Evolutionary conservation across 768 basidiomycete species (phyloP), one percentile per base, ranked within the genome.

Genomic region (Flagelloscypha sp.): DNA sequence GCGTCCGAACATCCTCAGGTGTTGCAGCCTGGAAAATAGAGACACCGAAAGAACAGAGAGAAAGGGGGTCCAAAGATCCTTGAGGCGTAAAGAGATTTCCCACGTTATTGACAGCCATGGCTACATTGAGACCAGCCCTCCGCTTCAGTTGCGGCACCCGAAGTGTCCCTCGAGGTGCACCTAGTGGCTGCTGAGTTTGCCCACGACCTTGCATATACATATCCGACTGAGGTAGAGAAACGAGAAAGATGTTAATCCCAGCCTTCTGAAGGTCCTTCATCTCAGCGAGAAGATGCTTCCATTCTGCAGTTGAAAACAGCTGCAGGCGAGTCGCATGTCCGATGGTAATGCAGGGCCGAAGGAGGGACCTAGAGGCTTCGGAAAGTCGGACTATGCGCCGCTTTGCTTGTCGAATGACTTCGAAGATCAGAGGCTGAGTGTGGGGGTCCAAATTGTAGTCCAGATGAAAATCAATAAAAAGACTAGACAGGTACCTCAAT

Each of bases 71-170:
- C 28, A 73, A 49, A 18, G 66, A 68, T 34, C 79, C 79, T 56
- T 81, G 79, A 25, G 79, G 80, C 23, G 73, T 80, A 52, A 79
- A 82, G 20, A 74, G 71, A 44, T 81, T 82, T 43, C 70, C 70
- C 46, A 79, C 66, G 47, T 79, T 79, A 54, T 79, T 78, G 24
- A 79, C 71, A 37, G 70, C 62, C 65, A 77, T 65, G 35, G 73
- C 74, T 35, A 74, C 56, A 29, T 63, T 57, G 20, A 78, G 40
- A 8, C 66, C 62, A 48, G 68, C 63, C 33, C 65, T 57, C 41
- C 53, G 54, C 40, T 55, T 57, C 30, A 75, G 56, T 37, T 65
- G 53, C 16, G 72, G 68, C 35, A 74, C 68, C 38, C 72, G 65
- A 32, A 80, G 63, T 20, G 77, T 74, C 35, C 70, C 57, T 44